phyloP scores from a whole-genome alignment of 2,329 filamentous ascomycete species.

The Trichoderma lentiforme region DNA sequence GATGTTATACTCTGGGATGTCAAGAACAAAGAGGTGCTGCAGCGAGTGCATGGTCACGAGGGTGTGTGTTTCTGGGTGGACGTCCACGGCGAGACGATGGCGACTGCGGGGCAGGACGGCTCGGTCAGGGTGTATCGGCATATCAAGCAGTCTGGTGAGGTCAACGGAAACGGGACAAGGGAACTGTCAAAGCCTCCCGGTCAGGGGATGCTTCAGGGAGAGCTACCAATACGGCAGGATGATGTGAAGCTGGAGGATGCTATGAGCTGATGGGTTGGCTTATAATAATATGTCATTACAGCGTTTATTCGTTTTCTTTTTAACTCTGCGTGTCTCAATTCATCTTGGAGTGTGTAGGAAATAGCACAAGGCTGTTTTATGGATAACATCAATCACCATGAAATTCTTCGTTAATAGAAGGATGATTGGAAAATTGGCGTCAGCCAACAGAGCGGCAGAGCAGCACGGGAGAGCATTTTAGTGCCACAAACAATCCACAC shows the following conservation, averaged over 20 bases:
- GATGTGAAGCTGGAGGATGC: slow-evolving; percentile 39
- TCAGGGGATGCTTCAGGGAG: slow-evolving; percentile 56
- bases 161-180: slow-evolving; percentile 21
- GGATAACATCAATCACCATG: background rate
- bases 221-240: slow-evolving; percentile 42
- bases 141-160: slow-evolving; percentile 18
- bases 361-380: background rate
- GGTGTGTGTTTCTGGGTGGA: slow-evolving; percentile 67
- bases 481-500: no score
- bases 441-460: background rate
- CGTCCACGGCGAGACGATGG: slow-evolving; percentile 53
- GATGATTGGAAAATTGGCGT: background rate
- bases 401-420: background rate
- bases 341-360: background rate
- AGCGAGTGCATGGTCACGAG: slow-evolving; percentile 54
- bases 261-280: slow-evolving; percentile 1
- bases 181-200: slow-evolving; percentile 34
- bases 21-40: slow-evolving; percentile 75
- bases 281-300: no score
- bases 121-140: slow-evolving; percentile 49
- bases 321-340: background rate
- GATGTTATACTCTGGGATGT: slow-evolving; percentile 88
- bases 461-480: rapidly evolving
- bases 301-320: background rate
- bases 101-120: slow-evolving; percentile 55